Conservation (phyloP, 202 grass and related monocot species). For the Saccharum hybrid region DNA sequence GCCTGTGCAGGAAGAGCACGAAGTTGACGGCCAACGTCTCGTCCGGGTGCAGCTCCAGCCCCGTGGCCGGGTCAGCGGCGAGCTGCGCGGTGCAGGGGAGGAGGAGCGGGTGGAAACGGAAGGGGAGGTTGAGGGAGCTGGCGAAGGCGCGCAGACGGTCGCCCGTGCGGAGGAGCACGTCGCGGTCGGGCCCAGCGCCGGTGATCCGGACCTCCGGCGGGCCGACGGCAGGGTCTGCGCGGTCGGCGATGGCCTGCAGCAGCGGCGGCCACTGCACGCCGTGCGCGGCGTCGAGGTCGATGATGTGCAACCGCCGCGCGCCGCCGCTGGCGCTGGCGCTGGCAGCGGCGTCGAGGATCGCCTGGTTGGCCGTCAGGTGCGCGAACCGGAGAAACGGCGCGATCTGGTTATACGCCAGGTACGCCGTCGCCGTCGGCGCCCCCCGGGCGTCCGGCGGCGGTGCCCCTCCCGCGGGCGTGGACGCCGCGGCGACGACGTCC, state of each 20-base stretch:
- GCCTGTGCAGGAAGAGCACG: slow-evolving; percentile 69
- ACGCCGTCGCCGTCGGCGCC: slow-evolving; percentile 42
- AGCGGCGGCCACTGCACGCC: slow-evolving; percentile 95
- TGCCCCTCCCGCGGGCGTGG: not conserved
- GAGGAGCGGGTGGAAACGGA: slow-evolving; percentile 81
- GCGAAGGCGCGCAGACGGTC: slow-evolving; percentile 84
- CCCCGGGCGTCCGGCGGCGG: not conserved
- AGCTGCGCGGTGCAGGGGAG: slow-evolving; percentile 33
- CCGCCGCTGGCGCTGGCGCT: not conserved
- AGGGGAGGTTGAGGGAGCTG: slow-evolving; percentile 65
- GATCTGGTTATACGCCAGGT: slow-evolving; percentile 94
- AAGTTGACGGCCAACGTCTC: slow-evolving; percentile 86
- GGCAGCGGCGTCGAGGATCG: slow-evolving; percentile 69
- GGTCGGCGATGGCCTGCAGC: slow-evolving; percentile 72
- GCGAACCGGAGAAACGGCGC: slow-evolving; percentile 87
- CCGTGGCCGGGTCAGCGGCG: not conserved
- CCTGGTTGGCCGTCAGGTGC: slow-evolving; percentile 99
- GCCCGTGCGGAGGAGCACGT: slow-evolving; percentile 78
- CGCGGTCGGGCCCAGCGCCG: slow-evolving; percentile 65
- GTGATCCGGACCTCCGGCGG: slow-evolving; percentile 82
- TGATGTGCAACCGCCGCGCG: slow-evolving; percentile 72
- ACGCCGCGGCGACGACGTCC: no score
- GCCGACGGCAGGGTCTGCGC: slow-evolving; percentile 37
- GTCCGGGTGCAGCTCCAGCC: slow-evolving; percentile 55
- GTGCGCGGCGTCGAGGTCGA: slow-evolving; percentile 79